Percentiles rank a stretch among this genome's conserved stretches.
phyloP scores from a whole-genome alignment of 1,284 basidiomycete genomes.

The Cryptococcus depauperatus region DNA sequence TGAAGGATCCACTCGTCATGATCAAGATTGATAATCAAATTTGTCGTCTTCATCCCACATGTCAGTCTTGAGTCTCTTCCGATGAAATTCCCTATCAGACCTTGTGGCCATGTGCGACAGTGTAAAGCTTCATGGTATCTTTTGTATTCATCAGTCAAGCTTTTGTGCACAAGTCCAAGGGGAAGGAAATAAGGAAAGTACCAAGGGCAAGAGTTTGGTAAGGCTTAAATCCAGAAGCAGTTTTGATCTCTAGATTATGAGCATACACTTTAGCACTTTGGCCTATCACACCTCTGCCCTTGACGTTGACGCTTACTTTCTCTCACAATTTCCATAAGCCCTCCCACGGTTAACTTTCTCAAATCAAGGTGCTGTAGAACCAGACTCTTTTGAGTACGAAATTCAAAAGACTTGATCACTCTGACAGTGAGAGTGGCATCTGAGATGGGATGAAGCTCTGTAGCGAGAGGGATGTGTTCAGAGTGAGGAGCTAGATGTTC shows the following conservation, averaged over 20 bases:
- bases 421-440: conserved; percentile 52
- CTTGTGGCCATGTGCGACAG: conserved; percentile 89
- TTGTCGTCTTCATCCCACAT: conserved; percentile 61
- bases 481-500: background rate
- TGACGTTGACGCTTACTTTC: conserved; percentile 43
- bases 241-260: conserved; percentile 59
- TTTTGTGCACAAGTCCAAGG: too few species aligned
- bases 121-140: conserved; percentile 93
- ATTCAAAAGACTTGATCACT: conserved; percentile 92
- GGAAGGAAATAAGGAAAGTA: conserved; percentile 38
- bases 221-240: conserved; percentile 72
- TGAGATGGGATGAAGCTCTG: conserved; percentile 25
- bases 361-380: conserved; percentile 77
- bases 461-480: conserved; percentile 24
- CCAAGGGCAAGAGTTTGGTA: conserved; percentile 66
- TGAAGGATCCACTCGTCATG: conserved; percentile 86
- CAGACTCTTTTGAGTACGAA: conserved; percentile 78
- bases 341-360: conserved; percentile 63
- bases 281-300: background rate
- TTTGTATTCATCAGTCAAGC: too few species aligned
- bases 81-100: too few species aligned
- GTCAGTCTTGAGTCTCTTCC: too few species aligned
- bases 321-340: conserved; percentile 64
- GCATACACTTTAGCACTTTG: background rate
- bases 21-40: conserved; percentile 90